A percentile compares a stretch with the other conserved stretches of the same genome.
Evolutionary conservation across 768 basidiomycete genomes (phyloP).

Genomic region (Boletus barrowsii): DNA sequence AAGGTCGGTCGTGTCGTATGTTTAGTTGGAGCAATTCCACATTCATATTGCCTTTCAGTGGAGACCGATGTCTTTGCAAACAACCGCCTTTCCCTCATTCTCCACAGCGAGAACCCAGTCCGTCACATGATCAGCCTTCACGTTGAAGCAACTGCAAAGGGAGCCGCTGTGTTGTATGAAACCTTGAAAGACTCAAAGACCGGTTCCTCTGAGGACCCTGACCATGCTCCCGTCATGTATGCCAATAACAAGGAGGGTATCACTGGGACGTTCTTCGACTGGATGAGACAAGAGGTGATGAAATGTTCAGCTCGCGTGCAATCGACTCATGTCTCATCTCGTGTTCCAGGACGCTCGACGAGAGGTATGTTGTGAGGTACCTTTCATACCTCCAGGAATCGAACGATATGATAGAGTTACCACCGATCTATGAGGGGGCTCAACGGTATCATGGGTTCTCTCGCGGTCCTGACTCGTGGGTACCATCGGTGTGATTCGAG

Average conservation of each 20-base stretch:
- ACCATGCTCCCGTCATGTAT: constrained; percentile 21
- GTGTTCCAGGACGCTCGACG: constrained; percentile 14
- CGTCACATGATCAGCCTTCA: constrained; percentile 20
- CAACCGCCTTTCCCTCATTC: constrained; percentile 32
- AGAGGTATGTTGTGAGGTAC: constrained; percentile 10
- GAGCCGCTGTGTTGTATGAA: constrained; percentile 23
- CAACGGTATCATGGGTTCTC: constrained; percentile 22
- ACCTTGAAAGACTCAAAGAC: constrained; percentile 24
- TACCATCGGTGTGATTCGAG: background rate
- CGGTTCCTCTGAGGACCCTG: constrained; percentile 19
- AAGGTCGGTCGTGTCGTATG: constrained; percentile 23
- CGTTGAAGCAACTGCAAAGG: constrained; percentile 16
- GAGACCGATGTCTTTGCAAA: constrained; percentile 32
- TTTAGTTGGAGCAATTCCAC: background rate
- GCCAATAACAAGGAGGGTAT: constrained; percentile 17
- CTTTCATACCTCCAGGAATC: background rate
- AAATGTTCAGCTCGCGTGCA: background rate
- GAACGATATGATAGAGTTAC: constrained; percentile 12
- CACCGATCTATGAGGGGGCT: constrained; percentile 26
- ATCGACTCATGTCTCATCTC: background rate
- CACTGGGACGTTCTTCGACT: constrained; percentile 24
- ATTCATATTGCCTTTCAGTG: constrained; percentile 17
- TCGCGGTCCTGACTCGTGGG: constrained; percentile 23
- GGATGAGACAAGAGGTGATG: constrained; percentile 22
- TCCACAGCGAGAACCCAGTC: constrained; percentile 24